phyloP scores from a whole-genome alignment of 2,329 filamentous ascomycete species.

The Alternaria tenuissima region DNA sequence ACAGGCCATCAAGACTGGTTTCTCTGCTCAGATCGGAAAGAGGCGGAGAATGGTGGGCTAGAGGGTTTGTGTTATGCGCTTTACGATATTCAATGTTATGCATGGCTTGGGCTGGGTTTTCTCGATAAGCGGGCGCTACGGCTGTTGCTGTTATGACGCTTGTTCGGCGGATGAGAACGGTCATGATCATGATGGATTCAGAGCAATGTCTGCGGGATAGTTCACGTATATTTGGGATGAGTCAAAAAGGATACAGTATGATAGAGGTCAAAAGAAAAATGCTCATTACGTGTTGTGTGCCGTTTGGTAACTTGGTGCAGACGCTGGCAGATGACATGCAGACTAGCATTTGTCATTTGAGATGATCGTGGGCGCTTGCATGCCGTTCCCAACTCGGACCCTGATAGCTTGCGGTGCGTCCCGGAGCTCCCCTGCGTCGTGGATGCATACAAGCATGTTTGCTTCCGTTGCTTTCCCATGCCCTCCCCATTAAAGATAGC shows the following conservation, averaged over 20 bases:
- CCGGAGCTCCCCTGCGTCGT: constrained; percentile 3
- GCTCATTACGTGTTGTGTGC: not conserved
- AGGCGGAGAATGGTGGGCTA: constrained; percentile 93
- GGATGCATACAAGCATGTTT: constrained; percentile 5
- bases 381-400: constrained; percentile 21
- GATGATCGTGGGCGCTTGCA: constrained; percentile 26
- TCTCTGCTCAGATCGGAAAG: constrained; percentile 99
- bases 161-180: constrained; percentile 7
- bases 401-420: constrained; percentile 8
- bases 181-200: constrained; percentile 16
- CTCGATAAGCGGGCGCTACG: constrained; percentile 27
- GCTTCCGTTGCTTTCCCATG: not conserved
- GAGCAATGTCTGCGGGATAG: not conserved
- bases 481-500: not conserved
- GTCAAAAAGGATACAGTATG: not conserved
- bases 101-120: constrained; percentile 33
- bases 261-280: not conserved
- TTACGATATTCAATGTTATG: constrained; percentile 33
- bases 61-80: constrained; percentile 37
- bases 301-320: not conserved
- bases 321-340: constrained; percentile 20
- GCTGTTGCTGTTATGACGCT: constrained; percentile 18
- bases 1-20: constrained; percentile 99
- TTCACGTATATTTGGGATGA: constrained; percentile 2
- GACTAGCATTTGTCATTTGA: not conserved